These are phyloP conservation scores for Scedosporium apiospermum DNA, from an alignment of 2,329 filamentous ascomycete species.

Conservation along the genomic window DNA sequence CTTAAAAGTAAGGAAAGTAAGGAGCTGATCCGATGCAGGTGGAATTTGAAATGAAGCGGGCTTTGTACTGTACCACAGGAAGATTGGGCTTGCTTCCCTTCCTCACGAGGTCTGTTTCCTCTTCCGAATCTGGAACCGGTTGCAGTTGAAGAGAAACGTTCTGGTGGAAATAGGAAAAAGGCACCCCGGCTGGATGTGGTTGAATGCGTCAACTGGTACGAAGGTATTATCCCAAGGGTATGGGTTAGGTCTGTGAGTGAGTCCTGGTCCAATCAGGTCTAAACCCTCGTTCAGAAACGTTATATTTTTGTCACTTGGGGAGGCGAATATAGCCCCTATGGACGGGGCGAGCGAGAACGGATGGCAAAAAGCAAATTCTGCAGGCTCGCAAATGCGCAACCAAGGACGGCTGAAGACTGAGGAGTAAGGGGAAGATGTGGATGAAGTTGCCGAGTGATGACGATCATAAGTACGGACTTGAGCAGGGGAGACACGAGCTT, in stretches of 20 bases:
- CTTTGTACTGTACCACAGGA: not conserved
- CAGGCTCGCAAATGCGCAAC: not conserved
- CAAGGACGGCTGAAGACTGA: not conserved
- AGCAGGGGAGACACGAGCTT: not conserved
- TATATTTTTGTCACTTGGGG: not conserved
- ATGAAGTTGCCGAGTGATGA: not conserved
- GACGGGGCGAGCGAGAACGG: not conserved
- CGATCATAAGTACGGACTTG: not conserved
- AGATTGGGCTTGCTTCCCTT: not conserved
- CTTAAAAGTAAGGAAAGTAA: not conserved
- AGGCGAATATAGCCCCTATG: not conserved
- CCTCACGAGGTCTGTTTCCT: constrained; percentile 3
- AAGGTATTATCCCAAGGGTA: not conserved
- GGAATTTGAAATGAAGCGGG: not conserved
- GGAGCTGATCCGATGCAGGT: not conserved
- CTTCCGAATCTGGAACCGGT: constrained; percentile 2
- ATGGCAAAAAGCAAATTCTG: not conserved
- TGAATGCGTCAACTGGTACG: not conserved
- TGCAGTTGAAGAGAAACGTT: constrained; percentile 2
- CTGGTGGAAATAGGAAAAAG: not conserved
- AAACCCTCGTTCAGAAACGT: not conserved
- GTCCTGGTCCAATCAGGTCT: not conserved
- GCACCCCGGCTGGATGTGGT: not conserved
- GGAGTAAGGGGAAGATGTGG: not conserved
- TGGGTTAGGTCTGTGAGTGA: not conserved